phyloP scores from a whole-genome alignment of 306 rosid genomes.

The Trifolium dubium region DNA sequence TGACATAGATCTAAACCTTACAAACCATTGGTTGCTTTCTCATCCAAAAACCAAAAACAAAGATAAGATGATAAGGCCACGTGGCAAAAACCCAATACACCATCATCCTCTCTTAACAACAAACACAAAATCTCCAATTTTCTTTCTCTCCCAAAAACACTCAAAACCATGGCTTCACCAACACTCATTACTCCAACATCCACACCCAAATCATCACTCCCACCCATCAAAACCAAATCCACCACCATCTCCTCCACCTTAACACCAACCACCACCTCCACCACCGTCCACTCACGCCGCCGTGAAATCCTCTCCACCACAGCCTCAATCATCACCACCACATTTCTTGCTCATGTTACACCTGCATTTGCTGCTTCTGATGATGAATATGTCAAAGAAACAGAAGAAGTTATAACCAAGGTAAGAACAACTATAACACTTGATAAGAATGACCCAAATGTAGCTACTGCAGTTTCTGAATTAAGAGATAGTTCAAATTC shows the following conservation, averaged over 20 bases:
- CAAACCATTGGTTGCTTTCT: conserved; percentile 60
- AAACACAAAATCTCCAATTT: conserved; percentile 27
- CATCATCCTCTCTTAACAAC: conserved; percentile 10
- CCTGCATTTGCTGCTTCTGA: conserved; percentile 66
- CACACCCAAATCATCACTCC: conserved; percentile 62
- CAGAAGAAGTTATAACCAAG: conserved; percentile 76
- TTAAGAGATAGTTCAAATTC: conserved; percentile 76
- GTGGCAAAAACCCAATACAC: conserved; percentile 67
- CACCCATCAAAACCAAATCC: conserved; percentile 59
- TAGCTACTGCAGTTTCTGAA: conserved; percentile 75
- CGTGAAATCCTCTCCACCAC: conserved; percentile 71
- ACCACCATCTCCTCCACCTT: conserved; percentile 38
- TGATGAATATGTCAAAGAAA: conserved; percentile 85
- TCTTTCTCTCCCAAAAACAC: not conserved
- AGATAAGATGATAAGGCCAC: conserved; percentile 96
- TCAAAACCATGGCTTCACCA: conserved; percentile 73
- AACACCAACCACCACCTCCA: not conserved
- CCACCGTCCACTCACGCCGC: conserved; percentile 52
- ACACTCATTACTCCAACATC: conserved; percentile 85
- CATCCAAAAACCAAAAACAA: conserved; percentile 56
- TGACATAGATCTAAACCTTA: conserved; percentile 46
- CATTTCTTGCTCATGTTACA: conserved; percentile 48
- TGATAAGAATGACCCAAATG: conserved; percentile 83
- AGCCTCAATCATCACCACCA: conserved; percentile 42
- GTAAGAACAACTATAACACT: conserved; percentile 67